Evolutionary conservation across 805 yeast genomes (phyloP).

Genomic region (Saturnispora besseyi): DNA sequence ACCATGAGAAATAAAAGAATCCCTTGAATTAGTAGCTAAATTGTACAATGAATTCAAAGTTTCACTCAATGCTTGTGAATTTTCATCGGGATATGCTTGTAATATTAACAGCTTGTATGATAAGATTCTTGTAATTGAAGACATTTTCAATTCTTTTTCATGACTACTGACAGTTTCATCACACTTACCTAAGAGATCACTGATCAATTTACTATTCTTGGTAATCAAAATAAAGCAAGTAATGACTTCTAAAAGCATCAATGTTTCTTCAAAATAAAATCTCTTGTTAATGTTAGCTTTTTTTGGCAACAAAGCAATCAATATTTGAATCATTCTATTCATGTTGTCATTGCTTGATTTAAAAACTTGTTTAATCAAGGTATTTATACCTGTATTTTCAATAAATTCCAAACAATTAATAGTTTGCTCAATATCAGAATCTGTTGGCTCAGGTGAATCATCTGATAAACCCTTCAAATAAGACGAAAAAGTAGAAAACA

Average conservation of each 20-base stretch:
- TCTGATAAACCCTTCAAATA: slow-evolving; percentile 82
- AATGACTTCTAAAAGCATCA: slow-evolving; percentile 26
- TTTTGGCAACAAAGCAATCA: slow-evolving; percentile 30
- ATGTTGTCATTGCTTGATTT: slow-evolving; percentile 29
- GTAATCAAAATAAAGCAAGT: slow-evolving; percentile 27
- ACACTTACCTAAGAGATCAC: slow-evolving; percentile 16
- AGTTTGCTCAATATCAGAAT: slow-evolving; percentile 84
- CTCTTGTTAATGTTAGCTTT: slow-evolving; percentile 23
- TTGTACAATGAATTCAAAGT: slow-evolving; percentile 21
- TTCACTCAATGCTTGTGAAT: slow-evolving; percentile 15
- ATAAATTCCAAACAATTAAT: slow-evolving; percentile 77
- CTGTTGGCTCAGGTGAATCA: slow-evolving; percentile 85
- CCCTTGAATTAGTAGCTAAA: slow-evolving; percentile 27
- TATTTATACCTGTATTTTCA: slow-evolving; percentile 52
- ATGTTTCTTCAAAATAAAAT: slow-evolving; percentile 21
- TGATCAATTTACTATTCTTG: slow-evolving; percentile 20
- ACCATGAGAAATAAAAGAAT: slow-evolving; percentile 37
- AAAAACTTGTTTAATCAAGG: slow-evolving; percentile 45
- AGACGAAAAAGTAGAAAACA: slow-evolving; percentile 87
- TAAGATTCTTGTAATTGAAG: slow-evolving; percentile 31
- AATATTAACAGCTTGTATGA: slow-evolving; percentile 44
- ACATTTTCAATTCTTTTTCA: slow-evolving; percentile 22
- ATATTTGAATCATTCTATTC: slow-evolving; percentile 25
- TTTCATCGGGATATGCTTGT: slow-evolving; percentile 32
- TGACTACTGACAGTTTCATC: slow-evolving; percentile 18